These are phyloP conservation scores for Tieghemiomyces parasiticus DNA, from an alignment of 192 early-diverging fungal species.

Conservation along the genomic window DNA sequence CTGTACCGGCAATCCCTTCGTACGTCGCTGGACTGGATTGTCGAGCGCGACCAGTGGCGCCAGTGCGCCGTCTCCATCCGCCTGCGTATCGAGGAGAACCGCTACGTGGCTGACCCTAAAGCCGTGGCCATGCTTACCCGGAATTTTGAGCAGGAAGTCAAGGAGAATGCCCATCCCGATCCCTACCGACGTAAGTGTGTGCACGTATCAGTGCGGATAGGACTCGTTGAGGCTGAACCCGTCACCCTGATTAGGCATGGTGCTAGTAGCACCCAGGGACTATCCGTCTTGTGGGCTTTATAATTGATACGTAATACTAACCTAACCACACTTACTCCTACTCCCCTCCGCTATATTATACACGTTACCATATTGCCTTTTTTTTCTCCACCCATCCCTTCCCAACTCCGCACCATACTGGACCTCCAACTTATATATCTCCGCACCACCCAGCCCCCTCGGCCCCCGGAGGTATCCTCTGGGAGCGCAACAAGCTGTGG, in stretches of 20 bases:
- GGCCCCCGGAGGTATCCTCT: slow-evolving; percentile 7
- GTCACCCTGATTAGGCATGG: too few species aligned
- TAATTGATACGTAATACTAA: too few species aligned
- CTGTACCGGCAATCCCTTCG: slow-evolving; percentile 10
- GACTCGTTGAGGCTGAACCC: too few species aligned
- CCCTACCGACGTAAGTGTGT: not conserved
- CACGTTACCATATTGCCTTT: too few species aligned
- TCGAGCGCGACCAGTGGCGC: slow-evolving; percentile 11
- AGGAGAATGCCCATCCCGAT: slow-evolving; percentile 5
- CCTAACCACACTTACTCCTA: too few species aligned
- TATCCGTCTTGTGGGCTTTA: too few species aligned
- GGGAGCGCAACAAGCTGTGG: slow-evolving; percentile 12
- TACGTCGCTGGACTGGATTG: slow-evolving; percentile 6
- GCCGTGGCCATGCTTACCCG: not conserved
- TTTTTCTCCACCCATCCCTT: too few species aligned
- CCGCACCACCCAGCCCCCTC: slow-evolving; percentile 11
- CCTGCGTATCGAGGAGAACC: slow-evolving; percentile 8
- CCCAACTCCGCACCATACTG: too few species aligned
- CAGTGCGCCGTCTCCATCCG: slow-evolving; percentile 10
- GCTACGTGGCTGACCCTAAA: slow-evolving; percentile 6
- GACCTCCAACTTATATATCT: too few species aligned
- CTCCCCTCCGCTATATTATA: too few species aligned
- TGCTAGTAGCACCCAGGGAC: too few species aligned
- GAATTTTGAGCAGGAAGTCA: not conserved
- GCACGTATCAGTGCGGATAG: too few species aligned